phyloP scores from a whole-genome alignment of 2,329 filamentous ascomycete genomes.

The Sclerotiophoma versabilis region DNA sequence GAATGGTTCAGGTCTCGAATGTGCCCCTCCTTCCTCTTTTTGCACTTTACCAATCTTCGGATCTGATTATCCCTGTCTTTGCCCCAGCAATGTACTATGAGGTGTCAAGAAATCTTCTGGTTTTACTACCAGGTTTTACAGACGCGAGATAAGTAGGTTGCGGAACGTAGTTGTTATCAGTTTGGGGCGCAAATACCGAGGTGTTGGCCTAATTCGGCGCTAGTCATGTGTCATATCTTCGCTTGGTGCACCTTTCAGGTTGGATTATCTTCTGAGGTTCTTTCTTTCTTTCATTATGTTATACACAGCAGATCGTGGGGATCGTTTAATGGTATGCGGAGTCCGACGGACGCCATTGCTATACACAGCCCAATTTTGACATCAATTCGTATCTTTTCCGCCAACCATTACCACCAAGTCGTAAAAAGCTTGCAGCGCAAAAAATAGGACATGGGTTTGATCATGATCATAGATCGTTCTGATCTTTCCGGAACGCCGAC shows the following conservation, averaged over 20 bases:
- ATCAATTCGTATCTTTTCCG: constrained; percentile 15
- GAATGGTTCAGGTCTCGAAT: background rate
- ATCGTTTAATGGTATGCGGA: constrained; percentile 25
- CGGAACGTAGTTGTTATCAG: constrained; percentile 1
- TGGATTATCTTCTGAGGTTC: background rate
- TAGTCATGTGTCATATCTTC: constrained; percentile 6
- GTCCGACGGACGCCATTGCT: constrained; percentile 16
- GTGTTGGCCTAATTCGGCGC: constrained; percentile 6
- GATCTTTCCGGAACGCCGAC: constrained; percentile 17
- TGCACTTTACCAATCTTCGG: background rate
- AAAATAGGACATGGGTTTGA: constrained; percentile 6
- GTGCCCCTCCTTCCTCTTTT: constrained; percentile 11
- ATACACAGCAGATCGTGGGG: constrained; percentile 24
- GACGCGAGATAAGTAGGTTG: background rate
- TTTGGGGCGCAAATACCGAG: background rate
- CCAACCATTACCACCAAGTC: constrained; percentile 21
- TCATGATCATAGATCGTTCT: constrained; percentile 18
- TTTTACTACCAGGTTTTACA: background rate
- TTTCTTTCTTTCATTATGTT: constrained; percentile 18
- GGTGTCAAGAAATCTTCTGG: too few relatives aligned
- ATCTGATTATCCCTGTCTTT: background rate
- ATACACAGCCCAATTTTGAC: constrained; percentile 17
- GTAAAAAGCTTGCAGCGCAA: background rate
- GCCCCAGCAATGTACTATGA: too few relatives aligned
- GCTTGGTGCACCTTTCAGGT: background rate